Base-by-base conservation (phyloP, 306 rosid species). In the Medicago ruthenica region DNA sequence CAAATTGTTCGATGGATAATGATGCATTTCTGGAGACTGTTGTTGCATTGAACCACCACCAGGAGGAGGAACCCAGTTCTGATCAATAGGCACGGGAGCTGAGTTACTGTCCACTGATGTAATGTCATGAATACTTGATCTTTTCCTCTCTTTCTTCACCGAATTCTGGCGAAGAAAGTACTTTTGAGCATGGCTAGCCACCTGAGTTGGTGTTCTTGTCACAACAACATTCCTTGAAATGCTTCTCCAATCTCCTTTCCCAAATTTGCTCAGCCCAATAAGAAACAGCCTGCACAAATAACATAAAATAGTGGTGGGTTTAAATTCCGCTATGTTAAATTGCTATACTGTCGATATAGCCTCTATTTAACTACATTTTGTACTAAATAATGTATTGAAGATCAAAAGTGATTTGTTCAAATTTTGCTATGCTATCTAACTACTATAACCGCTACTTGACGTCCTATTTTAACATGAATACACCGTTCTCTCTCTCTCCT, bases 241-340 rank as follows among this genome's bases (percentile, higher is more conserved):
- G 83, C 98, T 93, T 82, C 97, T 91, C 98, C 98, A 94, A 79
- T 94, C 98, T n/a, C 98, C 98, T 85, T 86, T 94, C 0, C 98
- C 98, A 48, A 66, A 94, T 74, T 79, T 80, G 9, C 67, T 60
- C 1, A 94, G 86, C 79, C 98, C 98, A 37, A 83, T 37, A 0
- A 94, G 90, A 67, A 94, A 94, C 42, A 86, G 14, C 87, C 98
- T 94, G 86, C 17, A 47, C 53, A 47, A 3, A 40, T 45, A 0
- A n/a, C 55, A 58, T 4, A 45, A 45, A 12, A 45, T 45, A 12
- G n/a, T 45, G n/a, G 14, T 45, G n/a, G n/a, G 4, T 40, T 40
- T 2, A 34, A 34, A 34, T 34, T 34, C 37, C 6, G 37, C 7
- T 8, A 9, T 9, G 2, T 8, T 40, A 40, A 0, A 40, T 2